Evolutionary conservation across 2,329 filamentous ascomycete species (phyloP), one percentile per base, ranked within the genome.

Genomic region (Cyphellophora attinorum): DNA sequence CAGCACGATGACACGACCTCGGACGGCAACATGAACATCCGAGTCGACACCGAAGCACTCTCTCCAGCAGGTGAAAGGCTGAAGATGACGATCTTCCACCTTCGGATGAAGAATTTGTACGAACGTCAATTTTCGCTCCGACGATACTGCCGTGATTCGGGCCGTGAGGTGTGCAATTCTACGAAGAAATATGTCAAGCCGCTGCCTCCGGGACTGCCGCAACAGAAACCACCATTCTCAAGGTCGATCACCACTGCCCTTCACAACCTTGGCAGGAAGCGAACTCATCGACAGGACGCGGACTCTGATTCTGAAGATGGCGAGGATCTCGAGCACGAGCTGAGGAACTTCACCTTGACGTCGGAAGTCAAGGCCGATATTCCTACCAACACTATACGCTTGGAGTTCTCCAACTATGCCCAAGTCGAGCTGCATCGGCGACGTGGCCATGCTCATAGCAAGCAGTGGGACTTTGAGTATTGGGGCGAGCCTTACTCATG

Each of bases 381-480:
- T 18, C 46, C 83, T 12, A 83, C 79, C 38, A 85, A 93, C 57
- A 80, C 73, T 21, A 82, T 89, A 56, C 84, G 86, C 60, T 72
- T 98, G 19, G 89, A 96, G 56, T 98, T 95, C 56, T 93, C 85
- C 46, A 98, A 96, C 63, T 98, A 98, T 56, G 89, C 89, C 2
- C 85, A 91, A 49, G 77, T 96, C 27, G 83, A 94, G 45, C 64
- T 98, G 33, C 77, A 74, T 47, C 39, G 42, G 14, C 76, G 84
- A 27, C 69, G 74, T 15, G 81, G 81, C 5, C 64, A 71, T 33
- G 78, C 75, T 47, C 65, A 70, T 29, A 69, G 69, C 43, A 89
- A 86, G 60, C 74, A 76, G 42, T 96, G 95, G 57, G 83, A 86
- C 36, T 95, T 93, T 51, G 81, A 89, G 53, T 94, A 93, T 68